phyloP scores from a whole-genome alignment of 352 stramenopile genomes.

The Pythium diclinum region DNA sequence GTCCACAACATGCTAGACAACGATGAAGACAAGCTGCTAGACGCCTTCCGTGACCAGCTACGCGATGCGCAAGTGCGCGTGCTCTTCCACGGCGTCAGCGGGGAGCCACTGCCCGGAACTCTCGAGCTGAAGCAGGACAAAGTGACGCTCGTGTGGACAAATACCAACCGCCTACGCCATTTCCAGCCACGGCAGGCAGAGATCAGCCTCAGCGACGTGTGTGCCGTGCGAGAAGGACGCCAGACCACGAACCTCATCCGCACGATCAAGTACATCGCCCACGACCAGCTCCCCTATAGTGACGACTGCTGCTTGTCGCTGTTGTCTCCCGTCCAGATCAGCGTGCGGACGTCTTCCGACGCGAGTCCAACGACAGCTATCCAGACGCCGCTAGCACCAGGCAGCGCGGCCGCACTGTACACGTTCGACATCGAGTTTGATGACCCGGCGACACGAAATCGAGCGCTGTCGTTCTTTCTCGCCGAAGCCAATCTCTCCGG shows the following conservation, averaged over 20 bases:
- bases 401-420: conserved; percentile 13
- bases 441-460: conserved; percentile 41
- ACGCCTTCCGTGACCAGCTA: conserved; percentile 55
- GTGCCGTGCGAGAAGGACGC: conserved; percentile 55
- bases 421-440: conserved; percentile 80
- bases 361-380: not conserved
- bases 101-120: conserved; percentile 45
- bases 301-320: conserved; percentile 76
- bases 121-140: conserved; percentile 69
- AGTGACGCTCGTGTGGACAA: conserved; percentile 59
- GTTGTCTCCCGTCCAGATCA: conserved; percentile 15
- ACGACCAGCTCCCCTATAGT: conserved; percentile 41
- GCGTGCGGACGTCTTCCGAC: not conserved
- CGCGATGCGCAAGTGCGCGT: conserved; percentile 57
- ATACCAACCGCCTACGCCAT: conserved; percentile 32
- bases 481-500: conserved; percentile 42
- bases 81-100: conserved; percentile 40
- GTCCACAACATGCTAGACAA: conserved; percentile 6
- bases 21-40: conserved; percentile 34
- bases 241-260: conserved; percentile 81
- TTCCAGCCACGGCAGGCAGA: conserved; percentile 29
- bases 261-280: conserved; percentile 75
- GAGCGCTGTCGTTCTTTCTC: conserved; percentile 61
- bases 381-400: not conserved
- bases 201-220: conserved; percentile 49